Percentiles rank a stretch among this genome's conserved stretches.
Evolutionary conservation across 352 stramenopile genomes (phyloP).

Genomic region (Aphanomyces astaci): DNA sequence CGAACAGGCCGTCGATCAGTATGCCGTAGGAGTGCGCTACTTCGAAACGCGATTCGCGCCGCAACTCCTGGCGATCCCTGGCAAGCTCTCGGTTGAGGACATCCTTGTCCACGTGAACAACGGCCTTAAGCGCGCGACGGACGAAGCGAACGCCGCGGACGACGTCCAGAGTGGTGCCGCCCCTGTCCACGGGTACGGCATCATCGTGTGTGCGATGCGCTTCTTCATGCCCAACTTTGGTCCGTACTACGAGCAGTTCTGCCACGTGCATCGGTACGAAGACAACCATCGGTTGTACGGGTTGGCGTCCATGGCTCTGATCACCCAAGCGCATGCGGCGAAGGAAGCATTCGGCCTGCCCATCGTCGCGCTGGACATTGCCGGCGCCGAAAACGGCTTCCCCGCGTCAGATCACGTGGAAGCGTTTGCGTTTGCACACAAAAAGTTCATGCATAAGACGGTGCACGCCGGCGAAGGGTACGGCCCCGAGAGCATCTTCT

Average conservation of each 20-base stretch:
- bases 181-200: conserved; percentile 69
- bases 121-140: conserved; percentile 48
- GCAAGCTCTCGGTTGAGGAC: conserved; percentile 56
- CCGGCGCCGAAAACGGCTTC: conserved; percentile 70
- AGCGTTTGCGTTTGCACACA: conserved; percentile 78
- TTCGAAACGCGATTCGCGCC: conserved; percentile 83
- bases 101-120: conserved; percentile 62
- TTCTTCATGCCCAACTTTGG: conserved; percentile 76
- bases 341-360: conserved; percentile 56
- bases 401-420: conserved; percentile 71
- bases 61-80: conserved; percentile 61
- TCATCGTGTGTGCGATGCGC: conserved; percentile 86
- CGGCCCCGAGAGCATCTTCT: conserved; percentile 80
- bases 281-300: conserved; percentile 69
- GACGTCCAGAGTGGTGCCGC: conserved; percentile 45
- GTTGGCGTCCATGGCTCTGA: conserved; percentile 69
- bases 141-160: conserved; percentile 57
- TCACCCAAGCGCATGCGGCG: conserved; percentile 69
- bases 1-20: conserved; percentile 78
- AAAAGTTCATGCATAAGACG: conserved; percentile 85
- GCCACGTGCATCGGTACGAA: conserved; percentile 64
- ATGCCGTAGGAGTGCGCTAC: conserved; percentile 67
- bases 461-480: conserved; percentile 84
- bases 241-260: conserved; percentile 82
- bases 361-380: conserved; percentile 83